Percentiles rank a stretch among this genome's conserved stretches.
These are phyloP conservation scores for Coniosporium tulheliwenetii DNA, from an alignment of 2,329 filamentous ascomycete genomes.

Conservation along the genomic window DNA sequence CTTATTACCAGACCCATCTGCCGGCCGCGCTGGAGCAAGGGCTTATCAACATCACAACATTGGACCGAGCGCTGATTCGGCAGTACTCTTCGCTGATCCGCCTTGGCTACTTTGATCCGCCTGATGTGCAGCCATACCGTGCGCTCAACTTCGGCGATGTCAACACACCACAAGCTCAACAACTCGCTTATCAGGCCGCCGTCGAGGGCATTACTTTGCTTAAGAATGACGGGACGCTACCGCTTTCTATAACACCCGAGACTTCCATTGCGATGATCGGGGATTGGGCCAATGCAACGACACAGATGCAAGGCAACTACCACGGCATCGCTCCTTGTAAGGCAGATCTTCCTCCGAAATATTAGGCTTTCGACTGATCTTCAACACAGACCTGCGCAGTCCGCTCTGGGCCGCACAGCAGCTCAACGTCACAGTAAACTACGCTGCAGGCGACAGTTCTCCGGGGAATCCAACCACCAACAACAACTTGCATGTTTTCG, in stretches of 20 bases:
- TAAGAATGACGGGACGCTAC: conserved; percentile 36
- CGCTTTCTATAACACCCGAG: conserved; percentile 21
- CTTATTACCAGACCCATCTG: conserved; percentile 29
- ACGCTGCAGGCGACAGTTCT: conserved; percentile 22
- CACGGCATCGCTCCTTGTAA: conserved; percentile 35
- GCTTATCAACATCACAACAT: conserved; percentile 26
- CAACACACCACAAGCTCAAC: conserved; percentile 34
- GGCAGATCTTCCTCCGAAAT: neutral
- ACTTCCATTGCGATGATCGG: conserved; percentile 39
- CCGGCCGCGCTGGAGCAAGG: conserved; percentile 25
- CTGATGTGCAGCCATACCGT: conserved; percentile 30
- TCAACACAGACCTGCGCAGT: conserved; percentile 26
- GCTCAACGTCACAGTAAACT: conserved; percentile 29
- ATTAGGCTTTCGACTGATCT: neutral
- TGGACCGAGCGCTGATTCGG: conserved; percentile 35
- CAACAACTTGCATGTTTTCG: conserved; percentile 12
- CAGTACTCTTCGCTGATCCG: conserved; percentile 39
- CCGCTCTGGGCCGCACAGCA: conserved; percentile 36
- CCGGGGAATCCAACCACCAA: conserved; percentile 17
- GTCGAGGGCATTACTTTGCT: conserved; percentile 32
- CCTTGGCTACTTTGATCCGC: conserved; percentile 41
- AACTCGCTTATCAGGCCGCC: conserved; percentile 39
- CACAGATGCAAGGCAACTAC: conserved; percentile 45
- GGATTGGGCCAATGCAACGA: conserved; percentile 41
- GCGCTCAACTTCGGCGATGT: conserved; percentile 40